These are phyloP conservation scores for Ceratocystis papillata DNA, from an alignment of 2,329 filamentous ascomycete species.

Conservation along the genomic window DNA sequence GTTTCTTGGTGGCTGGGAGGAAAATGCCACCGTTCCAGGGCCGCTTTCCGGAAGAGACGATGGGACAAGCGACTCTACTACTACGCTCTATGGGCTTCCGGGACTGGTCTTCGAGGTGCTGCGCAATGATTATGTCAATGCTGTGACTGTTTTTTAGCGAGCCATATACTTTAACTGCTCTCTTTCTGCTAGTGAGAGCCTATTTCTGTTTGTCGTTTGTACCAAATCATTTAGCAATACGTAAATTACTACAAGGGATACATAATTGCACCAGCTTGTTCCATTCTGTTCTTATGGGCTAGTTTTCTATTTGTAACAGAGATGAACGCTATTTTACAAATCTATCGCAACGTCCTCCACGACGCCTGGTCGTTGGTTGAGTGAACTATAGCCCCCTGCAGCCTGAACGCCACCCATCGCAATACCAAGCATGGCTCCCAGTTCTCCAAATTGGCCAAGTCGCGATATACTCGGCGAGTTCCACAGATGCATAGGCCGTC, in stretches of 20 bases:
- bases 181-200: not conserved
- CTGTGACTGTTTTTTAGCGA: conserved; percentile 73
- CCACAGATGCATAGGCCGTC: conserved; percentile 38
- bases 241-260: not conserved
- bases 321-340: conserved; percentile 17
- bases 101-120: conserved; percentile 91
- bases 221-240: not conserved
- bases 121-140: conserved; percentile 82
- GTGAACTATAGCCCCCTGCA: conserved; percentile 8
- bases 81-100: conserved; percentile 85
- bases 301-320: conserved; percentile 5
- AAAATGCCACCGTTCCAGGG: conserved; percentile 40
- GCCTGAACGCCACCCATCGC: conserved; percentile 20
- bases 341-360: conserved; percentile 21
- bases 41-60: conserved; percentile 43
- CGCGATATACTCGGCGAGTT: conserved; percentile 29
- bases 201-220: not conserved
- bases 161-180: not conserved
- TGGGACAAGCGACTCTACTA: conserved; percentile 50
- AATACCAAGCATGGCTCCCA: conserved; percentile 37
- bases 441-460: conserved; percentile 38
- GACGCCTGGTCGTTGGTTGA: conserved; percentile 12
- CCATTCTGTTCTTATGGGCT: not conserved
- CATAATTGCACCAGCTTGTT: not conserved
- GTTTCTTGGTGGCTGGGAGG: conserved; percentile 75